Evolutionary conservation across 805 yeast genomes (phyloP), one percentile per base, ranked within the genome.

Genomic region (Nakazawaea pomicola): DNA sequence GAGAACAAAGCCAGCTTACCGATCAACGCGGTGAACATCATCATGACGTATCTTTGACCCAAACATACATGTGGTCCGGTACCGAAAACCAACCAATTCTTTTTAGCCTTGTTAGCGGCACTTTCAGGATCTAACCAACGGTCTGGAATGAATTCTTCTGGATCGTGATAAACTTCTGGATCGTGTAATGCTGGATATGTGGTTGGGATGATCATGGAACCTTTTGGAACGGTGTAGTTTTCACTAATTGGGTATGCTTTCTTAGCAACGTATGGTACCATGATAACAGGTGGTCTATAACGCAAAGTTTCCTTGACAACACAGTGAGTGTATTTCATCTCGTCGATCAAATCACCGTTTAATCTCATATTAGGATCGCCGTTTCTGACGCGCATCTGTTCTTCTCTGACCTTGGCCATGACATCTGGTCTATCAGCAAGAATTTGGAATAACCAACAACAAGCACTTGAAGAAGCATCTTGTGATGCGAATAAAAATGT

Each of bases 381-480:
- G 52, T 73, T 70, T 68, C 98, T 83, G 42, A 93, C 84, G 9
- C 69, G 66, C 53, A 90, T 61, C 70, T 93, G 99, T 65, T 93
- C 99, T 62, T 85, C 86, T 67, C 98, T 84, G 49, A 93, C 76
- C 64, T 90, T 90, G 30, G 64, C 71, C 61, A 79, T 77, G 45
- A 93, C 83, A 50, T 93, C 98, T 30, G 97, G 97, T 57, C 96
- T 78, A 62, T 93, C 99, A 46, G 96, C 90, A 43, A 89, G 81
- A 53, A 89, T 77, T 72, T 93, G 99, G 79, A 91, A 93, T 56
- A 93, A 72, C 99, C 99, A 93, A 65, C 98, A 91, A 48, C 96
- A 93, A 52, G 95, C 80, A 4, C 97, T 87, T 1, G 97, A 89
- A 6, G 96, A 85, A 18, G 99, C 99, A 65, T 93, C 99, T 67